phyloP scores from a whole-genome alignment of 345 rosid species.

The Eucalyptus virginea region DNA sequence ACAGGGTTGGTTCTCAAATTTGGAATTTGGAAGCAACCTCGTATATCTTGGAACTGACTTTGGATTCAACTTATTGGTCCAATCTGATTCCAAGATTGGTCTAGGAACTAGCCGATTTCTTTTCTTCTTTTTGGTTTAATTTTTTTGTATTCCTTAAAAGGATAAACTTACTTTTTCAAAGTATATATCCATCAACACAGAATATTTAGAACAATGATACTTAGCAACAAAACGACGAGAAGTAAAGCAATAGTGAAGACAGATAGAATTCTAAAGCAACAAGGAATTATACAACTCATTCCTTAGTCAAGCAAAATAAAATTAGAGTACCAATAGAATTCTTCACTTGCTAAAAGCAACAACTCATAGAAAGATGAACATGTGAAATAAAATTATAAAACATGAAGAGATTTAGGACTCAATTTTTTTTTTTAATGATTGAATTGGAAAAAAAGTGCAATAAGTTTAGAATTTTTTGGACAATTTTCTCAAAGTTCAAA shows the following conservation, averaged over 20 bases:
- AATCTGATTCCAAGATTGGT: not conserved
- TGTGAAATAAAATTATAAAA: not conserved
- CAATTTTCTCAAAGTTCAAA: too few species aligned
- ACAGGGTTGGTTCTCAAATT: not conserved
- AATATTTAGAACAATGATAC: not conserved
- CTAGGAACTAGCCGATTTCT: rapidly evolving
- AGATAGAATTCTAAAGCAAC: not conserved
- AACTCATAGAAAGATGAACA: not conserved
- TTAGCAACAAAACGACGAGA: not conserved
- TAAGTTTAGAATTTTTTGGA: too few species aligned
- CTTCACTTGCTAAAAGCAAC: not conserved
- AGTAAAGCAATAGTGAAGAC: not conserved
- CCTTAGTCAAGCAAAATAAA: not conserved
- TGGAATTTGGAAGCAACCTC: not conserved
- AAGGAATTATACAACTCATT: not conserved
- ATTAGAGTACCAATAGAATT: not conserved
- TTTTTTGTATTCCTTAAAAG: not conserved
- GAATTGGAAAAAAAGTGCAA: too few species aligned
- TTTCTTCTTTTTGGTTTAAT: not conserved
- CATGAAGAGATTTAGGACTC: too few species aligned
- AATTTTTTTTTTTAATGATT: not conserved
- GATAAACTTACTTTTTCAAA: not conserved
- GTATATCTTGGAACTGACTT: not conserved
- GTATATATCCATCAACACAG: not conserved
- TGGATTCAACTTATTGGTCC: not conserved